phyloP scores from a whole-genome alignment of 129 eudicot genomes.

The Escallonia rubra region DNA sequence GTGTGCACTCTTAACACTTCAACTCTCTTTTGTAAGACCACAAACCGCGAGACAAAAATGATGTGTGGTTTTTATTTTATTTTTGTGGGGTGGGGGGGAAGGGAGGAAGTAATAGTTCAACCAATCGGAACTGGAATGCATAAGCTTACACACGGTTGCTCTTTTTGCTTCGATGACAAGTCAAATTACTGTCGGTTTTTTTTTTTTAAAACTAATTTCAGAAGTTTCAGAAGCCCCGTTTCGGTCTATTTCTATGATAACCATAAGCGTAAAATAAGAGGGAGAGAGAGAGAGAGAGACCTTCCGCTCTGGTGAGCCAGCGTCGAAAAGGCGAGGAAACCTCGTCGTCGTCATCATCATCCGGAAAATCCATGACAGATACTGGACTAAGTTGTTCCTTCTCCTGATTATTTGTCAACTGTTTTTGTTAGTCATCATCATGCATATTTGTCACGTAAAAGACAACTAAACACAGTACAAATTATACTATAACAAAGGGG shows the following conservation, averaged over 20 bases:
- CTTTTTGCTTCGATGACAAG: neutral
- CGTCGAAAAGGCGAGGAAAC: constrained; percentile 42
- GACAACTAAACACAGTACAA: neutral
- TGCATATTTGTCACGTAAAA: neutral
- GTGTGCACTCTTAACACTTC: neutral
- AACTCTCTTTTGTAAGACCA: neutral
- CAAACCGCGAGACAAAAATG: neutral
- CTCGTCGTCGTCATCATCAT: constrained; percentile 45
- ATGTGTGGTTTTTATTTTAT: no score
- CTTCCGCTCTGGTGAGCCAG: constrained; percentile 31
- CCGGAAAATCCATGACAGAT: constrained; percentile 67
- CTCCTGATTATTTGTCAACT: constrained; percentile 29
- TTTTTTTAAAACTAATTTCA: no score
- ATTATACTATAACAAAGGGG: neutral
- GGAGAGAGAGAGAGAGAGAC: constrained; percentile 19
- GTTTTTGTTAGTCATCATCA: constrained; percentile 22
- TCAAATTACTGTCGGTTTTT: neutral
- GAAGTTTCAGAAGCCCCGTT: no score
- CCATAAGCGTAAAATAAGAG: no score
- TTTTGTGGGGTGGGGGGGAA: no score
- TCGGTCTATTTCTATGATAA: no score
- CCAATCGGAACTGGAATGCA: no score
- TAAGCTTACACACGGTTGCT: neutral
- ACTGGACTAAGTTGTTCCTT: constrained; percentile 80
- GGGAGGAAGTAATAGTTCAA: no score